Evolutionary conservation across 2,329 filamentous ascomycete species (phyloP), one percentile per base, ranked within the genome.

Genomic region (Cladophialophora carrionii): DNA sequence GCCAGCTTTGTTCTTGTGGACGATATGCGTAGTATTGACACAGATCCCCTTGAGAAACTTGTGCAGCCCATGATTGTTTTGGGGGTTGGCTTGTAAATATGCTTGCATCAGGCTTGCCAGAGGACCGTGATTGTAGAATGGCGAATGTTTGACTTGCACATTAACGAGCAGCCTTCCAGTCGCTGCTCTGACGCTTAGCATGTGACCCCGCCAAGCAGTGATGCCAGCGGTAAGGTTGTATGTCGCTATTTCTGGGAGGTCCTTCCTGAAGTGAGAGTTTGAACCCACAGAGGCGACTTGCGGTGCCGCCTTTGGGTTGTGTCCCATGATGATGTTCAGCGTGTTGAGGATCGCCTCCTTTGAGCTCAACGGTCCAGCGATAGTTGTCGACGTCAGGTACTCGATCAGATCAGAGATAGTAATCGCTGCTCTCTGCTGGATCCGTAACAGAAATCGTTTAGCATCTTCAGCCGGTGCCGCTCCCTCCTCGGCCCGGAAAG

Each of bases 271-370:
- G 22, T 59, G 57, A 20, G 24, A 24, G 26, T 59, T 46, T 32
- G 57, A 20, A n/a, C 57, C 57, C 4, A 59, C 9, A 24, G 22
- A 29, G 9, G 43, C 17, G 29, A 59, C 14, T 9, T 59, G 37
- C 14, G 22, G 9, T 6, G 57, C 14, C 1, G 41, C 57, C 49
- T 59, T 59, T 20, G 57, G 37, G 49, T 59, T 46, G 43, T 59
- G 41, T n/a, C 57, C 57, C 1, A 59, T 59, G 8, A 59, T 29
- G 24, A 59, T 59, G 6, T 59, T 59, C 20, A 59, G 43, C n/a
- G 26, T 24, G 32, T 59, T 37, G 46, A 59, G 48, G 29, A 59
- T 32, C 8, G 29, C 57, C 4, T 59, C 22, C 14, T 17, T 59
- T 10, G 41, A 20, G 29, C 20, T 34, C 22, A 51, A 29, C 26